Evolutionary conservation across 768 basidiomycete genomes (phyloP), one percentile per base, ranked within the genome.

Genomic region (Scleroderma citrinum): DNA sequence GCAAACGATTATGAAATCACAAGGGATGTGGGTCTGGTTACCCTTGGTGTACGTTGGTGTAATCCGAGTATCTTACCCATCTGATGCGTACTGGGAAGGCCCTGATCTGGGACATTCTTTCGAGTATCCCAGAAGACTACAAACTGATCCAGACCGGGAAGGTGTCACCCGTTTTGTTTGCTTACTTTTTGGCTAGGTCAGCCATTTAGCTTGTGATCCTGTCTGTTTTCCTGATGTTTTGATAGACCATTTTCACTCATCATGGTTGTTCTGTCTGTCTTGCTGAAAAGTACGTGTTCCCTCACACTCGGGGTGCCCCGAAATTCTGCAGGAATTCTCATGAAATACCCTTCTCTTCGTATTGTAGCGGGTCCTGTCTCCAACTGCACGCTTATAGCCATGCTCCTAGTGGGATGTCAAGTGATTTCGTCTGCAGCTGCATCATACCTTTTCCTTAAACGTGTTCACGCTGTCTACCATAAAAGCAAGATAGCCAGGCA

Each of bases 391-490:
- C 41, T 49, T 42, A 32, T 63, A 20, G 43, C 50, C 51, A 42
- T 59, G 17, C 52, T 56, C 29, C 17, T 59, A 32, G 43, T 39
- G 40, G 17, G 48, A 41, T 48, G 54, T 50, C 56, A 53, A 53
- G 26, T 63, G n/a, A 30, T 60, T n/a, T 48, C 63, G 34, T 51
- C 55, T 6, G 51, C 63, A 5, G 56, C 60, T 3, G 69, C 69
- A 0, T 66, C 64, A 0, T 60, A 67, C 34, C 65, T 72, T 41
- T 70, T 73, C 52, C 66, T 71, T 55, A 61, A 68, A 42, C 65
- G 71, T 12, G 59, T 68, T n/a, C 63, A 68, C 35, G 71, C 68
- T 2, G 58, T 71, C 8, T 70, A 65, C 52, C 40, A 59, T 31
- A 23, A 55, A 7, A 55, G 63, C 24, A 47, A 32, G 39, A 20